Conservation (phyloP, 1,139 yeast genomes). For the Yamadazyma epiphylla region DNA sequence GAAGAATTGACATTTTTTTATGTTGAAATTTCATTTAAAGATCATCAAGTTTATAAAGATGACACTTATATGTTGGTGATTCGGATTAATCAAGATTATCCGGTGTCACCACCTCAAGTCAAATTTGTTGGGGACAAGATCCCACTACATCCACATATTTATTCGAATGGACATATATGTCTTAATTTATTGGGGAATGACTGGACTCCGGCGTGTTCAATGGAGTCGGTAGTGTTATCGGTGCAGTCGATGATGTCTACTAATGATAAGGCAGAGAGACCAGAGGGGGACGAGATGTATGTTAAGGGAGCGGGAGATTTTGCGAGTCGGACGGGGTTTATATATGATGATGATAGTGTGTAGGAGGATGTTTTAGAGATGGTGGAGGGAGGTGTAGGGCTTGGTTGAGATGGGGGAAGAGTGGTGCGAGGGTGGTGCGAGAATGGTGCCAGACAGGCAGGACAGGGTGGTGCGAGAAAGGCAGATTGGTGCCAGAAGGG, state of each 20-base stretch:
- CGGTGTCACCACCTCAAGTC: constrained; percentile 63
- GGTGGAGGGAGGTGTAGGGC: neutral
- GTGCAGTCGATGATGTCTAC: constrained; percentile 62
- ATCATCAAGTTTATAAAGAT: constrained; percentile 26
- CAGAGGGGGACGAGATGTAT: constrained; percentile 53
- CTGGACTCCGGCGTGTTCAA: constrained; percentile 71
- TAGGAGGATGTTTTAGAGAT: constrained; percentile 4
- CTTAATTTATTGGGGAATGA: constrained; percentile 58
- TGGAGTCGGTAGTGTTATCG: constrained; percentile 52
- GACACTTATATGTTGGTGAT: constrained; percentile 35
- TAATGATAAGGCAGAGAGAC: constrained; percentile 43
- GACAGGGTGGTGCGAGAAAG: neutral
- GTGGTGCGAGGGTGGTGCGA: neutral
- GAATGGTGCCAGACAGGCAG: neutral
- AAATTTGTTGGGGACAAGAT: constrained; percentile 42
- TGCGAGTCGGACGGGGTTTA: constrained; percentile 49
- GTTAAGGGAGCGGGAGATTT: constrained; percentile 51
- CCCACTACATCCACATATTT: constrained; percentile 71
- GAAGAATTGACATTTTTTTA: neutral
- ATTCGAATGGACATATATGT: constrained; percentile 74
- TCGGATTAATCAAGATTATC: constrained; percentile 47
- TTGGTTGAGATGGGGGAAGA: neutral
- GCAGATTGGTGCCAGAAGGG: neutral
- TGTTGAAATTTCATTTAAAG: constrained; percentile 15
- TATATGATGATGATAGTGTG: constrained; percentile 54